A percentile compares a stretch with the other conserved stretches of the same genome.
phyloP scores from a whole-genome alignment of 768 basidiomycete genomes.

The Psilocybe subaeruginosa region DNA sequence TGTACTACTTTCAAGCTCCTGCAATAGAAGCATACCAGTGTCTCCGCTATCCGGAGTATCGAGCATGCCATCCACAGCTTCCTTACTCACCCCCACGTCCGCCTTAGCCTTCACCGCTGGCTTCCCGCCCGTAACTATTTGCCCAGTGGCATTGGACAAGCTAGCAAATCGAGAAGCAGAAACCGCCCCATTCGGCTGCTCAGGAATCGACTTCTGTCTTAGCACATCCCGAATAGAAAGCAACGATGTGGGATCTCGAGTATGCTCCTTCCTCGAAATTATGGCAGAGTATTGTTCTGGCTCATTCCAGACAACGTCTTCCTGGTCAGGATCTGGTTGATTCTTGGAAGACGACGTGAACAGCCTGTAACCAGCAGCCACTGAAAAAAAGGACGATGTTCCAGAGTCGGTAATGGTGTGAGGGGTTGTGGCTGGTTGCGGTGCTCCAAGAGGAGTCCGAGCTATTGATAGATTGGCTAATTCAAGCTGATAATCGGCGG shows the following conservation, averaged over 20 bases:
- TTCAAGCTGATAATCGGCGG: conserved; percentile 60
- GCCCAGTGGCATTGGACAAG: conserved; percentile 20
- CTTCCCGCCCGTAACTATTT: conserved; percentile 1
- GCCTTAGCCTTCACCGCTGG: conserved; percentile 31
- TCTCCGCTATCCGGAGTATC: conserved; percentile 41
- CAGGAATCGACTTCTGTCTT: conserved; percentile 48
- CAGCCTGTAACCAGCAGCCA: conserved; percentile 50
- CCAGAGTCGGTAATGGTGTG: conserved; percentile 27
- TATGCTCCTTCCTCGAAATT: conserved; percentile 65
- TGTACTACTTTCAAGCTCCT: conserved; percentile 41
- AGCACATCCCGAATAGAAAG: conserved; percentile 66
- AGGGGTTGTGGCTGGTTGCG: conserved; percentile 24
- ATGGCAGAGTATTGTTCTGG: conserved; percentile 63
- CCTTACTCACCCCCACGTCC: conserved; percentile 54
- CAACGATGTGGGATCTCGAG: conserved; percentile 59
- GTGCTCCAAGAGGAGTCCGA: conserved; percentile 26
- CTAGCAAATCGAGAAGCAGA: conserved; percentile 17
- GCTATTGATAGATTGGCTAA: conserved; percentile 40
- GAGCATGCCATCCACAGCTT: conserved; percentile 49
- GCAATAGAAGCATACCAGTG: conserved; percentile 39
- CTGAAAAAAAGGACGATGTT: conserved; percentile 51
- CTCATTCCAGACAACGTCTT: conserved; percentile 60
- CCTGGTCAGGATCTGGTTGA: conserved; percentile 63
- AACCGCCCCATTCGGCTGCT: conserved; percentile 6
- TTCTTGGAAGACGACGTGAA: conserved; percentile 43